A percentile compares a stretch with the other conserved stretches of the same genome.
Conservation (phyloP, 2,329 filamentous ascomycete genomes). For the Trichoderma pleuroti region DNA sequence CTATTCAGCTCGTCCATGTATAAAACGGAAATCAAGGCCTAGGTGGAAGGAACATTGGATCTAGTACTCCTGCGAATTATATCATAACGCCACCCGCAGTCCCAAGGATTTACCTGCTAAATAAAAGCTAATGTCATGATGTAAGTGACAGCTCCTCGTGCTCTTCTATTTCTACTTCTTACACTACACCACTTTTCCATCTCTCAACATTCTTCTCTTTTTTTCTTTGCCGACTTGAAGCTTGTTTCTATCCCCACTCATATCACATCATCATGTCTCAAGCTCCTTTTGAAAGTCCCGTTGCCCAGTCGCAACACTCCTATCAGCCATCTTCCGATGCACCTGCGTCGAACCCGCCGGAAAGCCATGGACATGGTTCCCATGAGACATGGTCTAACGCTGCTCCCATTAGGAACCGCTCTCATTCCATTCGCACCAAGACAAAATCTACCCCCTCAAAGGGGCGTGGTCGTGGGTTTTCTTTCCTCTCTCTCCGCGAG, state of each 20-base stretch:
- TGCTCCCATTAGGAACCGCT: conserved; percentile 59
- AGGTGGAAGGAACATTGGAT: conserved; percentile 1
- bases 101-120: background rate
- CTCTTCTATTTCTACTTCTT: background rate
- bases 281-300: background rate
- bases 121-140: conserved; percentile 2
- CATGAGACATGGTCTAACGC: conserved; percentile 28
- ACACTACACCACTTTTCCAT: background rate
- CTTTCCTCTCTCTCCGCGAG: conserved; percentile 80
- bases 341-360: conserved; percentile 23
- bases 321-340: conserved; percentile 31
- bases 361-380: conserved; percentile 16
- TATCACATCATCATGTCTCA: conserved; percentile 11
- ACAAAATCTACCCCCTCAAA: conserved; percentile 28
- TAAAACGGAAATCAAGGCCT: background rate
- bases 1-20: background rate
- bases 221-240: background rate
- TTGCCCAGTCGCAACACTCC: background rate
- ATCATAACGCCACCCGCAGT: background rate
- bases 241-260: background rate
- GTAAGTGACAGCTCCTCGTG: conserved; percentile 13
- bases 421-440: conserved; percentile 67
- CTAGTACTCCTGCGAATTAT: background rate
- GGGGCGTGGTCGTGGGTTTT: conserved; percentile 55
- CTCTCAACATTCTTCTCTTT: background rate